Evolutionary conservation across 192 early-diverging fungal genomes (phyloP).

Genomic region (Backusella macrospora): DNA sequence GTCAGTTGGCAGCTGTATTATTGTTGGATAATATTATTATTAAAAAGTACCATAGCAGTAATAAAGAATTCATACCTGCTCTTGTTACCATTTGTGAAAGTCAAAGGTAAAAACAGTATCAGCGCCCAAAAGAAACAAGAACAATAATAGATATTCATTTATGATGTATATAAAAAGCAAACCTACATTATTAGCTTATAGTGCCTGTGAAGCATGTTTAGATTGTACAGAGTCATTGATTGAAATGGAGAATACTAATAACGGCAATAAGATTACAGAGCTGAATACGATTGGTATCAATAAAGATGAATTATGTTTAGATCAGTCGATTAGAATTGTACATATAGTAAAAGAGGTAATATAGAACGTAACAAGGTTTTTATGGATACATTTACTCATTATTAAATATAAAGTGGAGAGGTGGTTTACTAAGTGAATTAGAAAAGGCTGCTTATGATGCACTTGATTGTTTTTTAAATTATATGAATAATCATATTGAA

Average conservation of each 20-base stretch:
- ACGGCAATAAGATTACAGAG: background rate
- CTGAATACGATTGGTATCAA: background rate
- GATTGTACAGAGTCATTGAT: background rate
- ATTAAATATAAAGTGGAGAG: constrained; percentile 2
- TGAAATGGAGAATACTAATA: background rate
- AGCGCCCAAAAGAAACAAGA: background rate
- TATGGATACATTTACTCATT: background rate
- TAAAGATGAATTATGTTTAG: background rate
- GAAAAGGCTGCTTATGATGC: background rate
- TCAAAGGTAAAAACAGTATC: background rate
- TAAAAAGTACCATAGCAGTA: background rate
- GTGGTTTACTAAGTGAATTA: background rate
- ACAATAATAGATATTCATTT: background rate
- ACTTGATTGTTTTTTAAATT: background rate
- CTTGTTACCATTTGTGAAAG: background rate
- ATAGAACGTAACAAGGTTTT: too few species aligned
- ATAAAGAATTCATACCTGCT: constrained; percentile 1
- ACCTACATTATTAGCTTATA: background rate
- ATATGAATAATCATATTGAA: background rate
- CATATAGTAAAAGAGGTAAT: background rate
- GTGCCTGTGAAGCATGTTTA: background rate
- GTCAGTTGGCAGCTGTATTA: background rate
- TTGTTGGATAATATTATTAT: background rate
- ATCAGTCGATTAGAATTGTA: background rate
- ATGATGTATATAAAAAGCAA: background rate